A percentile compares a stretch with the other conserved stretches of the same genome.
Evolutionary conservation across 129 eudicot genomes (phyloP).

Genomic region (Tagetes erecta): DNA sequence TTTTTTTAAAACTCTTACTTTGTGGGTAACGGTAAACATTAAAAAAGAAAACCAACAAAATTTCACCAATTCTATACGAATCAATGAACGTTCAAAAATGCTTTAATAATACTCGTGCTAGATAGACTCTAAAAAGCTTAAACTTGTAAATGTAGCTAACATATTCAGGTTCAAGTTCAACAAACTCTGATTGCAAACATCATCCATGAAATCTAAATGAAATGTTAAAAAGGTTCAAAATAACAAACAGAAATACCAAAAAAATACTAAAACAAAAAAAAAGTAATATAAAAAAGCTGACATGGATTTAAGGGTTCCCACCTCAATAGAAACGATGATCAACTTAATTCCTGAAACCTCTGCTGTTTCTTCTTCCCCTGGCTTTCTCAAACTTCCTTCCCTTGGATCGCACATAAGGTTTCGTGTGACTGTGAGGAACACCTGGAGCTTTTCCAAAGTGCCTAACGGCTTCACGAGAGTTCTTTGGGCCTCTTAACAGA

Average conservation of each 20-base stretch:
- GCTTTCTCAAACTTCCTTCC: slow-evolving; percentile 89
- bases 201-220: neutral
- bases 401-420: slow-evolving; percentile 83
- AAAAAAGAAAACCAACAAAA: no score
- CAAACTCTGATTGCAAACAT: neutral
- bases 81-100: no score
- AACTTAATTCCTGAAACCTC: slow-evolving; percentile 69
- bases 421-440: slow-evolving; percentile 93
- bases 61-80: no score
- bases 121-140: no score
- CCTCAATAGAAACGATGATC: neutral
- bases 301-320: neutral
- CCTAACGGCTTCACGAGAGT: slow-evolving; percentile 74
- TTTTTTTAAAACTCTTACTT: no score
- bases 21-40: no score
- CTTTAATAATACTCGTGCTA: no score
- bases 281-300: neutral
- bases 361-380: slow-evolving; percentile 85
- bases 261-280: neutral
- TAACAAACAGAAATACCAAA: slow-evolving; percentile 11
- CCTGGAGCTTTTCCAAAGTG: slow-evolving; percentile 97
- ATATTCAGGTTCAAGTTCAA: neutral
- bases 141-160: no score
- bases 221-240: slow-evolving; percentile 3
- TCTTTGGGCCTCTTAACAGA: slow-evolving; percentile 79